Evolutionary conservation across 2,329 filamentous ascomycete genomes (phyloP), one percentile per base, ranked within the genome.

Genomic region (Colletotrichum plurivorum): DNA sequence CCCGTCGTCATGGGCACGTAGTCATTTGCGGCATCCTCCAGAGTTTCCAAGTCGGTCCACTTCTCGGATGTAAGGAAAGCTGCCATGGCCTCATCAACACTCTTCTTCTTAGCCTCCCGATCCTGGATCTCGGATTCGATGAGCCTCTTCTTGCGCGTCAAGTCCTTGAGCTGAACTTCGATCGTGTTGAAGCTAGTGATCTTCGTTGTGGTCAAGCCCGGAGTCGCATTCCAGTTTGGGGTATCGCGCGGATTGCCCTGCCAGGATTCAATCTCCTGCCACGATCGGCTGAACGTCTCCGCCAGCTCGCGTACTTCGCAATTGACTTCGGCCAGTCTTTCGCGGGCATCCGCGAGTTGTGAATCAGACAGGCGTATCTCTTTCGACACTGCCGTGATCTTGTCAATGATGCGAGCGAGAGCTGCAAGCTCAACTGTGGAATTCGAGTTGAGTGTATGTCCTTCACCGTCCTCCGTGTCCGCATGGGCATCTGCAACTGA

Each of bases 11-110:
- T 2, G 9, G 41, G 55, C 10, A 58, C 55, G 22, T 58, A 58
- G 27, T 46, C 55, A 20, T 48, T 36, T 16, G 55, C 43, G 22
- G 41, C 43, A 16, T 58, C 55, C n/a, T 58, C 55, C 55, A 58
- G n/a, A n/a, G 10, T 27, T 20, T 48, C 55, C 55, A 58, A 16
- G 41, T 18, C 55, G 16, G 12, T 20, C 8, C 16, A 18, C 16
- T 25, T 36, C n/a, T 58, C 12, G 41, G 43, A 3, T 3, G 15
- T 9, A 7, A 58, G 10, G 13, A 46, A 48, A 12, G 20, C 43
- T 22, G 41, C 5, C 12, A 58, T 18, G 15, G 55, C 55, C n/a
- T n/a, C 41, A 8, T 58, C 55, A 36, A 58, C 46, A 18, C 22
- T 46, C 7, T 20, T 20, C 46, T 36, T 27, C 25, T 58, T 58